phyloP scores from a whole-genome alignment of 2,329 filamentous ascomycete species.

The Dactylonectria macrodidyma region DNA sequence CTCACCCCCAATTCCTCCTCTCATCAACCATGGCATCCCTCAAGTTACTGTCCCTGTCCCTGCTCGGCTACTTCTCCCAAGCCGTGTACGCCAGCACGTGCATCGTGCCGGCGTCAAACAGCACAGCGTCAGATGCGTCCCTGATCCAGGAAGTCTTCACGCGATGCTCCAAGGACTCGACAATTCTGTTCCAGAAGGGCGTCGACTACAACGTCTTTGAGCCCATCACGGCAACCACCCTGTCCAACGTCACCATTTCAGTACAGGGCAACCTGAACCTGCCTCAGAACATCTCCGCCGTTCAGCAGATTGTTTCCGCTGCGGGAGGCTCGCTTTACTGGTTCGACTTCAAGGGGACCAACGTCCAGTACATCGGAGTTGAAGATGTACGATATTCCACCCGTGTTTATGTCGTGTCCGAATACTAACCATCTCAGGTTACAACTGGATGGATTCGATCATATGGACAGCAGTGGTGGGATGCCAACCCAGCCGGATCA shows the following conservation, averaged over 20 bases:
- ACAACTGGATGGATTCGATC: slow-evolving; percentile 30
- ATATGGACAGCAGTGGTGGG: slow-evolving; percentile 30
- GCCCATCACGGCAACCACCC: slow-evolving; percentile 18
- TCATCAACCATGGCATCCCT: slow-evolving; percentile 17
- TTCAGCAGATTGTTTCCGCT: slow-evolving; percentile 26
- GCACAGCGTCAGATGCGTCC: slow-evolving; percentile 20
- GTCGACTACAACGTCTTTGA: slow-evolving; percentile 29
- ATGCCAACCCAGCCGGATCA: slow-evolving; percentile 26
- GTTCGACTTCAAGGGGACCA: slow-evolving; percentile 29
- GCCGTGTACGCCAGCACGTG: slow-evolving; percentile 23
- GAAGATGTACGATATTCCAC: slow-evolving; percentile 15
- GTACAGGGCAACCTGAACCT: slow-evolving; percentile 28
- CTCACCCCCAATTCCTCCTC: background rate
- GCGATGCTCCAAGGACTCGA: slow-evolving; percentile 23
- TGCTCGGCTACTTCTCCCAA: slow-evolving; percentile 17
- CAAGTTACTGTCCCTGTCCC: slow-evolving; percentile 21
- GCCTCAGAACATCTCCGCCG: slow-evolving; percentile 23
- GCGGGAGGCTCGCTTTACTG: slow-evolving; percentile 28
- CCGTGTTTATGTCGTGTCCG: too few relatives aligned
- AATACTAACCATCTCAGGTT: slow-evolving; percentile 7
- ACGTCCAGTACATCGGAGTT: slow-evolving; percentile 23
- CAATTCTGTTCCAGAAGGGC: slow-evolving; percentile 27
- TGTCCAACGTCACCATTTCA: slow-evolving; percentile 28
- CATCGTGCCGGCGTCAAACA: slow-evolving; percentile 20
- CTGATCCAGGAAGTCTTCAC: slow-evolving; percentile 17